Conservation (phyloP, 2,329 filamentous ascomycete genomes). For the Fusarium udum region DNA sequence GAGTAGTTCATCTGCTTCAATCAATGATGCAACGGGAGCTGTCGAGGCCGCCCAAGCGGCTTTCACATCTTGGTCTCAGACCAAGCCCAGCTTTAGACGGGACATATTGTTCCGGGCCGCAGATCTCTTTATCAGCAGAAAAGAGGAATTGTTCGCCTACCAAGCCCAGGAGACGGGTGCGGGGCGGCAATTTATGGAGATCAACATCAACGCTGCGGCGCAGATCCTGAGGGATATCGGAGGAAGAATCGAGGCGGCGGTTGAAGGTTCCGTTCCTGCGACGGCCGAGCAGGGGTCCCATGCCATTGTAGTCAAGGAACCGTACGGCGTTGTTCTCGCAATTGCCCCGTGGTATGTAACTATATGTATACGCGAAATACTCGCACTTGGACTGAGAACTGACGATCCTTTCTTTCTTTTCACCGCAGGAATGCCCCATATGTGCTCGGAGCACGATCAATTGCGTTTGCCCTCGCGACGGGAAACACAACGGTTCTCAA, state of each 20-base stretch:
- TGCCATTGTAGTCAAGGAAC: not conserved
- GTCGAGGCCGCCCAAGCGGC: not conserved
- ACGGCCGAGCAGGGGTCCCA: not conserved
- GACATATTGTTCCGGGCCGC: constrained; percentile 46
- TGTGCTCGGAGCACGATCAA: not conserved
- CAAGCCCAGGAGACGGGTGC: constrained; percentile 62
- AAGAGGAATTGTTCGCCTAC: constrained; percentile 67
- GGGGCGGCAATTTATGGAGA: constrained; percentile 48
- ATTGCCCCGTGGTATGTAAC: not conserved
- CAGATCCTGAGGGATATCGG: constrained; percentile 43
- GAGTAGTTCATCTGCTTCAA: not conserved
- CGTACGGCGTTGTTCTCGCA: not conserved
- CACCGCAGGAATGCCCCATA: not conserved
- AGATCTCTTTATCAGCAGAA: constrained; percentile 66
- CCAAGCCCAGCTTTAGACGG: not conserved
- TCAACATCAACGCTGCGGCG: constrained; percentile 49
- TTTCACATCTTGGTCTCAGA: not conserved
- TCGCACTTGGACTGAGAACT: not conserved
- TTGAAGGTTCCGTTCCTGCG: not conserved
- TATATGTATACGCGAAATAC: too few relatives aligned
- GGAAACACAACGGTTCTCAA: constrained; percentile 80
- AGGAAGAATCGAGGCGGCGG: not conserved
- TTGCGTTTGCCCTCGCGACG: not conserved
- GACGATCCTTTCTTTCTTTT: not conserved
- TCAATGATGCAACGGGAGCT: not conserved